Percentiles rank a stretch among this genome's conserved stretches.
phyloP scores from a whole-genome alignment of 2,329 filamentous ascomycete genomes.

The Neonectria punicea region DNA sequence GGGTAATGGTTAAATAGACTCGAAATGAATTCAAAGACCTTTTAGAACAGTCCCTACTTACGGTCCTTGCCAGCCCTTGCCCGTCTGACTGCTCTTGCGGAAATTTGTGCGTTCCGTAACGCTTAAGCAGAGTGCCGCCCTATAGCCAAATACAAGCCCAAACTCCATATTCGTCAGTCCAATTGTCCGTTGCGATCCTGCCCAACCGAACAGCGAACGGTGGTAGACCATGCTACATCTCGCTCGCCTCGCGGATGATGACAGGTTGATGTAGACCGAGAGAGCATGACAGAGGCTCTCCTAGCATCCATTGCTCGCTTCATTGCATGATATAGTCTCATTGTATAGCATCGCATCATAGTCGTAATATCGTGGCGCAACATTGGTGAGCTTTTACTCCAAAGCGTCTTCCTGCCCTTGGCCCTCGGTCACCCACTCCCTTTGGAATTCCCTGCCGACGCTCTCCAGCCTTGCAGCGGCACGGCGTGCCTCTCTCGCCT shows the following conservation, averaged over 20 bases:
- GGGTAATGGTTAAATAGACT: conserved; percentile 41
- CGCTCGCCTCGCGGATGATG: background rate
- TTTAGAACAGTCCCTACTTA: conserved; percentile 33
- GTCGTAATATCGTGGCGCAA: conserved; percentile 33
- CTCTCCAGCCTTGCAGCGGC: conserved; percentile 64
- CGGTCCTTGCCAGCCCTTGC: conserved; percentile 17
- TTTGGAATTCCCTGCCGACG: conserved; percentile 65
- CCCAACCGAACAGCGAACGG: background rate
- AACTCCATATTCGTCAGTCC: conserved; percentile 20
- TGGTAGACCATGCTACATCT: conserved; percentile 13
- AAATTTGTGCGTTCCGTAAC: background rate
- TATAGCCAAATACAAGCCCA: conserved; percentile 1
- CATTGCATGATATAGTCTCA: conserved; percentile 32
- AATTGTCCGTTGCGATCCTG: background rate
- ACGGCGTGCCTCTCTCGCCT: conserved; percentile 61
- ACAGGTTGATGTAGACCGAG: conserved; percentile 1
- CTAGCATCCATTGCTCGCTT: conserved; percentile 14
- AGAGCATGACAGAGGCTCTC: conserved; percentile 1
- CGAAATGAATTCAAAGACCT: conserved; percentile 41
- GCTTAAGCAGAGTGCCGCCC: conserved; percentile 15
- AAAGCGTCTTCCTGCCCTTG: conserved; percentile 40
- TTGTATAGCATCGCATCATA: conserved; percentile 35
- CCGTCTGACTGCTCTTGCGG: conserved; percentile 13
- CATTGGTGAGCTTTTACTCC: conserved; percentile 37
- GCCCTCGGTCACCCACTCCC: conserved; percentile 56